phyloP scores from a whole-genome alignment of 2,329 filamentous ascomycete genomes.

The Plectosphaerella sp. region DNA sequence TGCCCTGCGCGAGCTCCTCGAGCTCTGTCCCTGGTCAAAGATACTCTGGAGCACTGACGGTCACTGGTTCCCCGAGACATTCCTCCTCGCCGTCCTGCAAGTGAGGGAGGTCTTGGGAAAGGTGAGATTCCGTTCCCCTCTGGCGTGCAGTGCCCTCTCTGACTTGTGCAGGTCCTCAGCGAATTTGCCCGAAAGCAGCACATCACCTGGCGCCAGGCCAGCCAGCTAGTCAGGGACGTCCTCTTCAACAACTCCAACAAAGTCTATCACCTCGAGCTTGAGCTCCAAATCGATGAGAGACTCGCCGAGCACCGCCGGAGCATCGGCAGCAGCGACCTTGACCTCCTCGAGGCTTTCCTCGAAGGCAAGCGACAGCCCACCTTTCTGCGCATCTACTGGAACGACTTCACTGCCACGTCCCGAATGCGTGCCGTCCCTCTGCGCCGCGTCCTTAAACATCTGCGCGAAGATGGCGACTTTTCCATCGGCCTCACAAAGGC shows the following conservation, averaged over 20 bases:
- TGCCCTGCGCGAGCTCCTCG: constrained; percentile 67
- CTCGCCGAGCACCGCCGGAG: neutral
- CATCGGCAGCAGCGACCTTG: constrained; percentile 22
- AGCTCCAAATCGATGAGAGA: constrained; percentile 18
- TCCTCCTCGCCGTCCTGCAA: constrained; percentile 66
- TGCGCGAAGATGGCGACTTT: constrained; percentile 37
- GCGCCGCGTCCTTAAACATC: constrained; percentile 43
- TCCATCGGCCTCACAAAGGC: constrained; percentile 60
- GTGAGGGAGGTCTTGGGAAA: constrained; percentile 66
- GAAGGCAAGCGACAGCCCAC: constrained; percentile 46
- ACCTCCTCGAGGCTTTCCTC: constrained; percentile 37
- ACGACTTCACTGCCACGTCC: constrained; percentile 70
- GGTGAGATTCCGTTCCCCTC: constrained; percentile 36
- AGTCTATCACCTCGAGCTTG: constrained; percentile 61
- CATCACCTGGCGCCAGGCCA: constrained; percentile 57
- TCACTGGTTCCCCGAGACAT: constrained; percentile 76
- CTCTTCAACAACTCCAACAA: constrained; percentile 73
- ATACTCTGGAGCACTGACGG: constrained; percentile 78
- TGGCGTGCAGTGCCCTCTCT: constrained; percentile 1
- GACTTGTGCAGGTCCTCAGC: constrained; percentile 49
- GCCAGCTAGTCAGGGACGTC: constrained; percentile 60
- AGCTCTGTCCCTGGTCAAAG: constrained; percentile 71
- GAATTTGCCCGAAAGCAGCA: constrained; percentile 64
- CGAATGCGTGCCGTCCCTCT: constrained; percentile 66
- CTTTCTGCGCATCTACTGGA: constrained; percentile 71